Evolutionary conservation across 495 filamentous ascomycete genomes (phyloP), one percentile per base, ranked within the genome.

Genomic region (Haplographium delicatum): DNA sequence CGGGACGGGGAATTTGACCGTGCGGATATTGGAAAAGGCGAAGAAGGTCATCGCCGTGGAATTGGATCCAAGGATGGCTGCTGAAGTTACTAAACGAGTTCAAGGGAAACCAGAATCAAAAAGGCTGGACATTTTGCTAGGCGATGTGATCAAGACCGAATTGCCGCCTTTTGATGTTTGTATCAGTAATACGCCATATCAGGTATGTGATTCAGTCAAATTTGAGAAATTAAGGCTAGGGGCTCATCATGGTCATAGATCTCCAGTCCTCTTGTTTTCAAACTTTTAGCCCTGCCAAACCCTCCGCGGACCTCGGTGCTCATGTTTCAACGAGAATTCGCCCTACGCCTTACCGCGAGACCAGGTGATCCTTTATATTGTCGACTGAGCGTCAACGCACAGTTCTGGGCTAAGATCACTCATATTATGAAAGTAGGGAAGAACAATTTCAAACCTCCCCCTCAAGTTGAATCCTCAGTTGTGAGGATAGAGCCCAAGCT

Each of bases 1-100:
- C 31, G 88, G 89, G 47, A 89, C 88, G 2, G 89, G 89, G 52
- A 94, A 94, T 62, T 69, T 96, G 59, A 96, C 91, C 0, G 84
- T 93, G 40, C 83, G 85, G 49, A 95, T 95, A 31, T 71, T 96
- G 22, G 88, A 91, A 50, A 83, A 86, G 59, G 88, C 88, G 11
- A 90, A 89, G 68, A 86, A 85, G 59, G 82, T 90, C 27, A 86
- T 94, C 16, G 91, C 89, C 3, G 88, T 95, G 26, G 91, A 97
- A 72, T 78, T 95, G 69, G 91, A 96, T 66, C 91, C 91, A 37
- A 78, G 91, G 60, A 97, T 96, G 93, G 91, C 91, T 4, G 91
- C 91, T 23, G 93, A 97, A 66, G 79, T 95, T 55, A 95, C 91
- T 37, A 96, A 96, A 63, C 85, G 90, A 51, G 89, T 96, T 23